Conservation (phyloP, 1,284 basidiomycete genomes). For the Meira miltonrushii region DNA sequence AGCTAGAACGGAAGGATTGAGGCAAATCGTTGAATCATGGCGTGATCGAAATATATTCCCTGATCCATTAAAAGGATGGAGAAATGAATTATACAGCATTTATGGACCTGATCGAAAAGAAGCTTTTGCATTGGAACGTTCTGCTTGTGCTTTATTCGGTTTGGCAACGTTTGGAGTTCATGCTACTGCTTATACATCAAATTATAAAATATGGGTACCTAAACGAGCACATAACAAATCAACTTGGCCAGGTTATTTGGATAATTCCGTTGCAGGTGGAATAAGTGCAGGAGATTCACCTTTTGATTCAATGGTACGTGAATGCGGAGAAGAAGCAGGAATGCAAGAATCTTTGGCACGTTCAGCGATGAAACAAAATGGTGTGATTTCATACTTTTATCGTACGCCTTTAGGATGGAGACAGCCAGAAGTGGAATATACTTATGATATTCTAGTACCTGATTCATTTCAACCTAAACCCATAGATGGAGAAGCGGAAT, state of each 20-base stretch:
- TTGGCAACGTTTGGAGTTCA: slow-evolving; percentile 72
- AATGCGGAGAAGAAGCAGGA: slow-evolving; percentile 87
- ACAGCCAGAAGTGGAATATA: slow-evolving; percentile 54
- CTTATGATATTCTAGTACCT: slow-evolving; percentile 43
- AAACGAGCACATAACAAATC: slow-evolving; percentile 77
- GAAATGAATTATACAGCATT: slow-evolving; percentile 36
- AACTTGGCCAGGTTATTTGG: slow-evolving; percentile 57
- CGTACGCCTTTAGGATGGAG: slow-evolving; percentile 61
- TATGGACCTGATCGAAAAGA: slow-evolving; percentile 22
- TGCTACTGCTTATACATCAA: slow-evolving; percentile 58
- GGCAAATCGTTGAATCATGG: slow-evolving; percentile 3
- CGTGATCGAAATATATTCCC: slow-evolving; percentile 9
- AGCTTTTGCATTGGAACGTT: slow-evolving; percentile 76
- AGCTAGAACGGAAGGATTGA: neutral
- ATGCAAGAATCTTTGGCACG: slow-evolving; percentile 64
- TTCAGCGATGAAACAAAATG: slow-evolving; percentile 56
- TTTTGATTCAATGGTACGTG: slow-evolving; percentile 77
- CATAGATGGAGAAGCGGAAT: slow-evolving; percentile 86
- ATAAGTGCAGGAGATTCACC: slow-evolving; percentile 66
- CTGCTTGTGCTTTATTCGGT: slow-evolving; percentile 82
- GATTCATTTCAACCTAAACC: slow-evolving; percentile 63
- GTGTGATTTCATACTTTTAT: slow-evolving; percentile 56
- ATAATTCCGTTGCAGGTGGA: slow-evolving; percentile 57
- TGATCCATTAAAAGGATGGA: slow-evolving; percentile 15
- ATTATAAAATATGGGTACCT: slow-evolving; percentile 72